phyloP scores from a whole-genome alignment of 2,329 filamentous ascomycete species.

The Fusarium sp. region DNA sequence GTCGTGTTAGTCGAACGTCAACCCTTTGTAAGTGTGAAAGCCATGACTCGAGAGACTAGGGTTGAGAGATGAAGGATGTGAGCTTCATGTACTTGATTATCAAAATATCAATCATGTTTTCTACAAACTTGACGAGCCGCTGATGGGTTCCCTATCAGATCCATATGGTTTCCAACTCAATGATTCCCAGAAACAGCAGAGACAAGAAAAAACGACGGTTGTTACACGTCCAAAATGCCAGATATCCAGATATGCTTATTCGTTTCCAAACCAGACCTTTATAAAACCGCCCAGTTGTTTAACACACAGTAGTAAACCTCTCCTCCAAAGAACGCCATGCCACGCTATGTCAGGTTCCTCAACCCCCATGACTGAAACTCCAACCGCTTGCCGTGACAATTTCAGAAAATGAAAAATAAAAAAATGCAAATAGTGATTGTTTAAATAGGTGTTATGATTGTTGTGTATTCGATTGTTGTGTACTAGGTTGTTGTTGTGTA shows the following conservation, averaged over 20 bases:
- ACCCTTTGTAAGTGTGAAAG: not conserved
- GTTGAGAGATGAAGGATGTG: not conserved
- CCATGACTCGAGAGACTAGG: not conserved
- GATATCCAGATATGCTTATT: not conserved
- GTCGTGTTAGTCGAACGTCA: not conserved
- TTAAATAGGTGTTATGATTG: not conserved
- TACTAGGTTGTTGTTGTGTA: not conserved
- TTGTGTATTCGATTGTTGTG: not conserved
- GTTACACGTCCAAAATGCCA: not conserved
- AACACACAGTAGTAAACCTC: not conserved
- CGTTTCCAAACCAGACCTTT: conserved; percentile 5
- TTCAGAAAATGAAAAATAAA: not conserved
- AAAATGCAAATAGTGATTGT: not conserved
- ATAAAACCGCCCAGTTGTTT: not conserved
- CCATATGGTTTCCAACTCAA: not conserved
- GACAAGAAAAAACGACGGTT: not conserved
- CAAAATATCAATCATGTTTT: not conserved
- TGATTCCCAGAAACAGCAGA: not conserved
- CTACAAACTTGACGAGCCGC: not conserved
- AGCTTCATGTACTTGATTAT: not conserved
- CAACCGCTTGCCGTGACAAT: not conserved
- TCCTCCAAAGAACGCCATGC: conserved; percentile 15
- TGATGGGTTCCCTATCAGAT: not conserved
- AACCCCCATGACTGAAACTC: not conserved
- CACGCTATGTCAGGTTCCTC: conserved; percentile 11